Evolutionary conservation across 352 stramenopile species (phyloP).

Genomic region (Blastocystis sp.): DNA sequence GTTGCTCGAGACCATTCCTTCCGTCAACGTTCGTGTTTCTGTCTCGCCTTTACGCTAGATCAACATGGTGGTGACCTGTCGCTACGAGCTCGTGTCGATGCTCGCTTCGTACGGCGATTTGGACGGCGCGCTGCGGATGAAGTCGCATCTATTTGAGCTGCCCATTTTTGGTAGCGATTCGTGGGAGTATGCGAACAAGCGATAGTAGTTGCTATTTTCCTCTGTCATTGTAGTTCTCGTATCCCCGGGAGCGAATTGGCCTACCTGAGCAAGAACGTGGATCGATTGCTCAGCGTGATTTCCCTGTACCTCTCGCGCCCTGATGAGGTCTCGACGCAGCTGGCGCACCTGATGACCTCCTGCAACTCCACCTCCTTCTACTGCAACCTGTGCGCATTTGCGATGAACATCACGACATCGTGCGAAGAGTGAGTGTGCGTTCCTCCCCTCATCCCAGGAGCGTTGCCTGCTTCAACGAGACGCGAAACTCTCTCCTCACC

Average conservation of each 20-base stretch:
- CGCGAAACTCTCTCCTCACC: background rate
- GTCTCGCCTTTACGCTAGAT: background rate
- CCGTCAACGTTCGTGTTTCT: constrained; percentile 11
- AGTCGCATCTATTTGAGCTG: constrained; percentile 35
- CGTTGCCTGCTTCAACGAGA: background rate
- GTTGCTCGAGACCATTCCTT: constrained; percentile 46
- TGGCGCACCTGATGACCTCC: background rate
- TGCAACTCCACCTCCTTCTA: constrained; percentile 2
- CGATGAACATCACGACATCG: constrained; percentile 21
- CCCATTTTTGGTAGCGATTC: constrained; percentile 56
- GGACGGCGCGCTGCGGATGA: constrained; percentile 35
- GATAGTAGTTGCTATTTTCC: background rate
- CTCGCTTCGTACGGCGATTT: constrained; percentile 20
- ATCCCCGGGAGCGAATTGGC: background rate
- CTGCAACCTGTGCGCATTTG: constrained; percentile 41
- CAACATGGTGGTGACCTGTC: constrained; percentile 47
- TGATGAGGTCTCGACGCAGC: background rate
- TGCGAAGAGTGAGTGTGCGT: constrained; percentile 1
- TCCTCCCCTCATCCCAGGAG: background rate
- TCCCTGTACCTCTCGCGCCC: constrained; percentile 38
- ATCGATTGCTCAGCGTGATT: constrained; percentile 25
- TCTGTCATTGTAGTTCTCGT: constrained; percentile 4
- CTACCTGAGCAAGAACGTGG: constrained; percentile 49
- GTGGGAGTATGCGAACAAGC: constrained; percentile 47
- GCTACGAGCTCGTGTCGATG: constrained; percentile 43